Evolutionary conservation across 1,284 basidiomycete genomes (phyloP).

Genomic region (Leccinum brunneo-olivaceum): DNA sequence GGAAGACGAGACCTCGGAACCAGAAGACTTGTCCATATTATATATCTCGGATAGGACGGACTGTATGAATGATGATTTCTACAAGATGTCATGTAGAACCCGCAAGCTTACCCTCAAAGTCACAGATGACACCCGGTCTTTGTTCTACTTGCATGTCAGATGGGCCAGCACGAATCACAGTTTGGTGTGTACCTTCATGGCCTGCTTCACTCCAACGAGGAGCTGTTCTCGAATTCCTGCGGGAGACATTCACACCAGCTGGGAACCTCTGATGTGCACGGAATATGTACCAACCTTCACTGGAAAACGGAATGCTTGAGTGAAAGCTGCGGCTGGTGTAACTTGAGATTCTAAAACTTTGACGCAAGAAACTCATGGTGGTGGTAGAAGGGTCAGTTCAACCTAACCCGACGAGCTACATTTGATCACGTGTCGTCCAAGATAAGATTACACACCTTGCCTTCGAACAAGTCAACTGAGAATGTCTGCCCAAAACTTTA

Average conservation of each 20-base stretch:
- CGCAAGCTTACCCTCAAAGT: constrained; percentile 48
- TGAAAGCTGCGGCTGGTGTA: constrained; percentile 9
- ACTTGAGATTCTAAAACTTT: constrained; percentile 8
- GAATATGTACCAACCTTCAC: constrained; percentile 19
- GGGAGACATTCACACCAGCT: background rate
- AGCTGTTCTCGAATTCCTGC: constrained; percentile 44
- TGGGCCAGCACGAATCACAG: background rate
- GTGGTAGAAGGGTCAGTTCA: no score
- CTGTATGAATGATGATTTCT: constrained; percentile 29
- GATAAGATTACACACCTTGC: constrained; percentile 13
- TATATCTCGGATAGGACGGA: constrained; percentile 65
- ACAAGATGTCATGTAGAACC: background rate
- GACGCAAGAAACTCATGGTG: background rate
- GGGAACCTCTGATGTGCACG: background rate
- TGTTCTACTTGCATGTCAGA: constrained; percentile 35
- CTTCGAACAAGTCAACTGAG: background rate
- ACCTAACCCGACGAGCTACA: no score
- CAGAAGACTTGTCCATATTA: constrained; percentile 52
- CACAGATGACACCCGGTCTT: constrained; percentile 48
- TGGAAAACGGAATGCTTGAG: constrained; percentile 10
- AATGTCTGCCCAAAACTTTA: constrained; percentile 11
- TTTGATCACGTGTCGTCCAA: constrained; percentile 22
- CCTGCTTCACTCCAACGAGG: constrained; percentile 42
- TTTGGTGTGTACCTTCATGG: constrained; percentile 54
- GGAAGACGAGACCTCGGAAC: constrained; percentile 37